Evolutionary conservation across 1,139 yeast species (phyloP), one percentile per base, ranked within the genome.

Genomic region (Zygoascus sp.): DNA sequence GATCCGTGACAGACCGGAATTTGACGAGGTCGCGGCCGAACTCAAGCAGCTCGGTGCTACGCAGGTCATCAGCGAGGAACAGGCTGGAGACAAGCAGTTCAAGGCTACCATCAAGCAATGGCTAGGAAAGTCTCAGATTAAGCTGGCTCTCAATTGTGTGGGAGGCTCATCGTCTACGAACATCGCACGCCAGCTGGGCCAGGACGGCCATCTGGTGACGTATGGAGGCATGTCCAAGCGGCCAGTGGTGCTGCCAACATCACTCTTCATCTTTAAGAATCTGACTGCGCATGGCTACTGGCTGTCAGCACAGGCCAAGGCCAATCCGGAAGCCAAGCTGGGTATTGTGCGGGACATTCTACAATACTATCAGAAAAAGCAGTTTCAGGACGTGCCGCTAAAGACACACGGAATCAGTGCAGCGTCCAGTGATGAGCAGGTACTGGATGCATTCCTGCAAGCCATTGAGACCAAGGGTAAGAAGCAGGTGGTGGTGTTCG

Each of bases 141-240:
- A 79, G 64, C 73, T 92, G 48, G 98, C 88, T 1, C 73, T 92
- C 54, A 92, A 94, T 67, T 87, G 96, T 60, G 94, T 92, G 40
- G 97, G 98, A 45, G 98, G 98, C 25, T 77, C 83, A 55, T 82
- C 88, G 34, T 77, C 89, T 36, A 75, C 95, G 1, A 81, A 83
- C 38, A 73, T 92, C 56, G 92, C 96, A 7, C 76, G 96, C 55
- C 89, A 89, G 62, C 74, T 92, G 53, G 80, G 77, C 45, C 62
- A 68, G 17, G 75, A 79, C 52, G 87, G 89, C 25, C 74, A 84
- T 53, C 73, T 92, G 74, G 80, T 86, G 58, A 89, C 98, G 0
- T 92, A 92, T 63, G 99, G 99, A 23, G 98, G 96, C 43, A 92
- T 92, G 98, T 87, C 97, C 5, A 81, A 82, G 73, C 92, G 88